These are phyloP conservation scores for Ceriops zippeliana DNA, from an alignment of 345 rosid genomes.

Conservation along the genomic window DNA sequence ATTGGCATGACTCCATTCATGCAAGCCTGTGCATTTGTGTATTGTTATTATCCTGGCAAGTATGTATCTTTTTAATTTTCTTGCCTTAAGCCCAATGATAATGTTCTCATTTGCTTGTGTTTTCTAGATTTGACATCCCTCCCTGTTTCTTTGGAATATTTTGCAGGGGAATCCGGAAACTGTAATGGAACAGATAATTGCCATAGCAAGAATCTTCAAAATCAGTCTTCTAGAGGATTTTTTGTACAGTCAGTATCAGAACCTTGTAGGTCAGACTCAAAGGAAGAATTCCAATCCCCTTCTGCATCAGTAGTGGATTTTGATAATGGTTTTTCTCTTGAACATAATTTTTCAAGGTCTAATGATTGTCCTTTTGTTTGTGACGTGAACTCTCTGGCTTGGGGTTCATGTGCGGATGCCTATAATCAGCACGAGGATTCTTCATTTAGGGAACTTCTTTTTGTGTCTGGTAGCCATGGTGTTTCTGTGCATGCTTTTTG, in stretches of 20 bases:
- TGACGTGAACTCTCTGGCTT: slow-evolving; percentile 77
- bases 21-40: not conserved
- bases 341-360: slow-evolving; percentile 33
- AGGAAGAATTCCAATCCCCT: slow-evolving; percentile 38
- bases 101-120: slow-evolving; percentile 11
- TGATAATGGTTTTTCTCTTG: slow-evolving; percentile 39
- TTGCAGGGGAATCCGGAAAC: slow-evolving; percentile 41
- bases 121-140: slow-evolving; percentile 7
- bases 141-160: slow-evolving; percentile 10
- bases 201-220: slow-evolving; percentile 29
- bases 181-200: slow-evolving; percentile 27
- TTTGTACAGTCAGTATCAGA: slow-evolving; percentile 8
- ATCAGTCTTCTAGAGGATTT: slow-evolving; percentile 33
- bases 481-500: slow-evolving; percentile 87
- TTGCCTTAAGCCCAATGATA: not conserved
- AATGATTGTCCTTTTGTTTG: slow-evolving; percentile 47
- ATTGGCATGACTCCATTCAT: not conserved
- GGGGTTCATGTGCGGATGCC: slow-evolving; percentile 82
- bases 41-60: not conserved
- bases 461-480: slow-evolving; percentile 60
- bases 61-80: slow-evolving; percentile 6
- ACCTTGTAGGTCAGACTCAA: slow-evolving; percentile 43
- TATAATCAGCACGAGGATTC: slow-evolving; percentile 57
- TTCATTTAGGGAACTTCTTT: slow-evolving; percentile 71
- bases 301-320: slow-evolving; percentile 50